Conservation (phyloP, 768 basidiomycete species). For the Amanita pallidorosea region DNA sequence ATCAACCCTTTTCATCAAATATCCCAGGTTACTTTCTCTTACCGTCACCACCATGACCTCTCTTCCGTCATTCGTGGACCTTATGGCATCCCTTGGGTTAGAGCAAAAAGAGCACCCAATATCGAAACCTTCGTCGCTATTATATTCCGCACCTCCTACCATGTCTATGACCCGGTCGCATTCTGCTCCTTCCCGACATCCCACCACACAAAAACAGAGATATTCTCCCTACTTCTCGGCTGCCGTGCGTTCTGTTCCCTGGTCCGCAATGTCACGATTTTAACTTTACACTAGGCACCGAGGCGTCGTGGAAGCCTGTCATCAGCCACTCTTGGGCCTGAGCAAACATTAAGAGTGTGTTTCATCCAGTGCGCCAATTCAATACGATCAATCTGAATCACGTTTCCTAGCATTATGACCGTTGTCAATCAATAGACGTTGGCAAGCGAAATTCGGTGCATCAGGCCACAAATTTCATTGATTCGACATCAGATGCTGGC, state of each 20-base stretch:
- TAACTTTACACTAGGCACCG: slow-evolving; percentile 20
- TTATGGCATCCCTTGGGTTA: slow-evolving; percentile 77
- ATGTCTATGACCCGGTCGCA: slow-evolving; percentile 27
- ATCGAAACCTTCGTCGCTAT: slow-evolving; percentile 31
- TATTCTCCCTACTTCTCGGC: slow-evolving; percentile 40
- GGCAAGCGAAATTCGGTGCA: slow-evolving; percentile 21
- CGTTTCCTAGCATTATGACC: slow-evolving; percentile 12
- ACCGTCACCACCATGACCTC: slow-evolving; percentile 42
- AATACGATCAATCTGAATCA: slow-evolving; percentile 2
- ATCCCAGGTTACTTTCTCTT: slow-evolving; percentile 19
- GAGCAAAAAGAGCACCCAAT: slow-evolving; percentile 31
- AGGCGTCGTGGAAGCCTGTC: slow-evolving; percentile 37
- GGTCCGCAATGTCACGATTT: slow-evolving; percentile 2
- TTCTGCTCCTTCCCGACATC: slow-evolving; percentile 34
- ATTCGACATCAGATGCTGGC: slow-evolving; percentile 38
- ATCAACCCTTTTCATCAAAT: slow-evolving; percentile 17
- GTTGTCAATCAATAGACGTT: slow-evolving; percentile 32
- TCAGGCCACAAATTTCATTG: slow-evolving; percentile 34
- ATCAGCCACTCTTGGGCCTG: slow-evolving; percentile 25
- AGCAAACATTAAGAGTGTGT: slow-evolving; percentile 25
- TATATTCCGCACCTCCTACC: slow-evolving; percentile 26
- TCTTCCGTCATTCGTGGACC: slow-evolving; percentile 80
- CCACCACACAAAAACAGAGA: slow-evolving; percentile 25
- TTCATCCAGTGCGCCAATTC: slow-evolving; percentile 6
- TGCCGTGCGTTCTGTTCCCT: slow-evolving; percentile 20